Base-by-base conservation (phyloP, 441 rosid genomes). In the Omphalea diandra region DNA sequence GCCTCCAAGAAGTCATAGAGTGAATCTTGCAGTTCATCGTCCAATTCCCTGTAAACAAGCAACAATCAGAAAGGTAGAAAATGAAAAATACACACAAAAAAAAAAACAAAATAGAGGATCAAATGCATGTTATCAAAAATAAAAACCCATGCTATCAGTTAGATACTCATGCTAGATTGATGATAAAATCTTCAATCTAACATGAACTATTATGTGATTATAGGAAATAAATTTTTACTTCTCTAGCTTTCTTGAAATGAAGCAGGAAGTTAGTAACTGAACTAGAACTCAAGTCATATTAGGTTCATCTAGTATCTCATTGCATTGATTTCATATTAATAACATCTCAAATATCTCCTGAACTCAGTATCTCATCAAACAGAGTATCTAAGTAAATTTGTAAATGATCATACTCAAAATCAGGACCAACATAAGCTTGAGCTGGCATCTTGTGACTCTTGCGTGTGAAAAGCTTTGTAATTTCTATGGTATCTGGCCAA, bases 401-500 rank as follows among this genome's bases (percentile, higher is more conserved):
- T 8, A 53, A 80, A 57, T 9, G 5, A 67, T 7, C 84, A 53
- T 86, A 90, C 98, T 81, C 81, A 84, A 94, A 87, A 65, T 76
- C 84, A 26, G 97, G 97, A 73, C 95, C 96, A 69, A 47, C 57
- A 69, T 86, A 88, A 31, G 82, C 77, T 64, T 77, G 66, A 0
- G 73, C 76, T 15, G 65, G 69, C 73, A 53, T 69, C 63, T 69
- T 79, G 61, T 36, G 43, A n/a, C 61, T 59, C 40, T 63, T 49
- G 70, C 86, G 87, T 46, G 85, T 53, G 65, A 84, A 80, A 53
- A 91, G 79, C 64, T 83, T 84, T 7, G 71, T 76, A 65, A 93
- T 84, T 75, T 85, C 89, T 33, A 93, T 69, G 65, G 76, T 68
- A 76, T 88, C 88, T 7, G 94, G 94, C 93, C 93, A 90, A 66